A percentile compares a stretch with the other conserved stretches of the same genome.
Evolutionary conservation across 805 yeast genomes (phyloP).

Genomic region (Maudiozyma serrabonitensis): DNA sequence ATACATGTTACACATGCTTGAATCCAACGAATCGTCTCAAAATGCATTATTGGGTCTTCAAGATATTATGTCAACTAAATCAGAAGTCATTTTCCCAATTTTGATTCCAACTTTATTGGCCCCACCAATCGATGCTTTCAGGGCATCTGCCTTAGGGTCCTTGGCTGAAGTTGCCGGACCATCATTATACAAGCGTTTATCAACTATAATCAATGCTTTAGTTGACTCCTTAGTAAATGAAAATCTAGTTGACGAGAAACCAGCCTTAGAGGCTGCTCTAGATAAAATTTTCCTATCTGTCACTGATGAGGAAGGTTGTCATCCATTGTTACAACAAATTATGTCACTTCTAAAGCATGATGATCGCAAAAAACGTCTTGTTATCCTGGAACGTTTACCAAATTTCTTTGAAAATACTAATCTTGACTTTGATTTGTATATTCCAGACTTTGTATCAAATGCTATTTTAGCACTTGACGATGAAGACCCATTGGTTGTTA

Average conservation of each 20-base stretch:
- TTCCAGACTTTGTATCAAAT: conserved; percentile 63
- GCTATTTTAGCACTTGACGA: conserved; percentile 70
- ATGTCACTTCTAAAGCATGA: conserved; percentile 70
- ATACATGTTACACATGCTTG: conserved; percentile 60
- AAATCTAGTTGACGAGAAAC: conserved; percentile 31
- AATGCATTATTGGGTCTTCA: conserved; percentile 79
- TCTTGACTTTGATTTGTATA: conserved; percentile 63
- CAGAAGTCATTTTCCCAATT: conserved; percentile 89
- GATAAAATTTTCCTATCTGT: conserved; percentile 66
- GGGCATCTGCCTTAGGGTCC: conserved; percentile 80
- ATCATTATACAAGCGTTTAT: conserved; percentile 63
- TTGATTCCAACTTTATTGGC: conserved; percentile 74
- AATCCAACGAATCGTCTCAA: conserved; percentile 47
- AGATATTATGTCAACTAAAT: conserved; percentile 83
- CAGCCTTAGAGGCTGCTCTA: conserved; percentile 44
- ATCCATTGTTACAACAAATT: conserved; percentile 75
- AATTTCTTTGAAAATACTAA: conserved; percentile 56
- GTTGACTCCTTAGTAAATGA: conserved; percentile 44
- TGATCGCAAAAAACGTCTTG: conserved; percentile 51
- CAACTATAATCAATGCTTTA: conserved; percentile 64
- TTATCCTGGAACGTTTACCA: conserved; percentile 57
- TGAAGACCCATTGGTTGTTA: conserved; percentile 48
- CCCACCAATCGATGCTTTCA: conserved; percentile 73
- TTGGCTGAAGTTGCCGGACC: conserved; percentile 85
- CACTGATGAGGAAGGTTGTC: conserved; percentile 67